A percentile compares a stretch with the other conserved stretches of the same genome.
These are phyloP conservation scores for Fusarium kyushuense DNA, from an alignment of 2,329 filamentous ascomycete genomes.

Conservation along the genomic window DNA sequence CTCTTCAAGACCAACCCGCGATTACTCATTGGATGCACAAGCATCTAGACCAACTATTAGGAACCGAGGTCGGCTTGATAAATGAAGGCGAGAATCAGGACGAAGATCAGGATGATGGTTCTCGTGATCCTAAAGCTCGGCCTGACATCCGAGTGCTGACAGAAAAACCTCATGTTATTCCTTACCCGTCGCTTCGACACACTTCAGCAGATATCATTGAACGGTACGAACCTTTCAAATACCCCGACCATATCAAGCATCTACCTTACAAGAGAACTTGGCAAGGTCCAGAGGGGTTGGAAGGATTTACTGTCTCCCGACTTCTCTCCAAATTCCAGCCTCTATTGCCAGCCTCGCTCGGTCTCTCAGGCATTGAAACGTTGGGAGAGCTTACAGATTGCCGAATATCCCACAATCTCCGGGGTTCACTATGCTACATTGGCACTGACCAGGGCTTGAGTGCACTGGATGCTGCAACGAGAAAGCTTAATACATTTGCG, in stretches of 20 bases:
- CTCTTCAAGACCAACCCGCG: slow-evolving; percentile 4
- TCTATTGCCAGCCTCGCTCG: slow-evolving; percentile 22
- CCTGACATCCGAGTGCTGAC: slow-evolving; percentile 41
- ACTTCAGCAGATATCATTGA: neutral
- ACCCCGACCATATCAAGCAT: slow-evolving; percentile 36
- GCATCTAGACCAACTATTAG: slow-evolving; percentile 37
- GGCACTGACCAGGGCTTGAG: slow-evolving; percentile 31
- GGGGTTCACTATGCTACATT: slow-evolving; percentile 47
- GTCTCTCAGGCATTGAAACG: slow-evolving; percentile 20
- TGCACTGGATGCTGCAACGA: slow-evolving; percentile 26
- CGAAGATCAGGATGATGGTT: neutral
- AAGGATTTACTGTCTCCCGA: slow-evolving; percentile 15
- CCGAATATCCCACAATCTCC: slow-evolving; percentile 48
- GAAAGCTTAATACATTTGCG: slow-evolving; percentile 41
- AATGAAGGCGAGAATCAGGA: slow-evolving; percentile 4
- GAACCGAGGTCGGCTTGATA: slow-evolving; percentile 32
- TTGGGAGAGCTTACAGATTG: slow-evolving; percentile 32
- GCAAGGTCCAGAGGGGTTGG: slow-evolving; percentile 41
- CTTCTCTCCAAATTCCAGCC: slow-evolving; percentile 37
- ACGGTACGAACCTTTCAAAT: slow-evolving; percentile 40
- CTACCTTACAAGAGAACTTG: slow-evolving; percentile 43
- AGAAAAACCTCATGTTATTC: slow-evolving; percentile 36
- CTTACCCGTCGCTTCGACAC: slow-evolving; percentile 40
- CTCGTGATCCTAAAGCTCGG: neutral
- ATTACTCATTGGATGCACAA: slow-evolving; percentile 39